Base-by-base conservation (phyloP, 1,284 basidiomycete species). In the Ustilago lituana region DNA sequence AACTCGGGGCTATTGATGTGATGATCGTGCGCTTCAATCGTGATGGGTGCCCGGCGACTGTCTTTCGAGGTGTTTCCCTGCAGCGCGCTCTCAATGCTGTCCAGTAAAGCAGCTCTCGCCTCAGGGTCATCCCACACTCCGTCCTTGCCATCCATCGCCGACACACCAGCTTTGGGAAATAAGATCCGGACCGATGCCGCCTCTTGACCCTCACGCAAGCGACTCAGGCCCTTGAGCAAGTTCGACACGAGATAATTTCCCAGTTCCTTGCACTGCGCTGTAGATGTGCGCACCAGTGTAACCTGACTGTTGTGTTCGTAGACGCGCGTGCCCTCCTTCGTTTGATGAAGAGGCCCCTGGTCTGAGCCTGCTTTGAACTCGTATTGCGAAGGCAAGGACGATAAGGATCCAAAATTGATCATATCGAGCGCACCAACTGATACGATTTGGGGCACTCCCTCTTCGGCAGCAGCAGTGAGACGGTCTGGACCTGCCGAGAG, bases 391-490 rank as follows among this genome's bases (percentile, higher is more conserved):
- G 67, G 61, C 9, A 70, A 35, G 12, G 48, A 57, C 3, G 33
- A n/a, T 10, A 61, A 12, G 6, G 53, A 46, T 17, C 67, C 67
- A 32, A 65, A 70, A n/a, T 70, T 70, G 57, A 70, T 65, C 62
- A 70, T 70, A 24, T 70, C 67, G 6, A 70, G 49, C 6, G 61
- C 67, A 5, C 67, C 67, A 10, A 65, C 53, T 6, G 61, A 65
- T 1, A 70, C 67, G 20, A 70, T 33, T 33, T 60, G 62, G 1
- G 67, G 61, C 0, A 70, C 37, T 6, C 31, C 53, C 11, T 22
- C 5, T 22, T 52, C 47, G 3, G 67, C 49, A 15, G 61, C 61
- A 9, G 67, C 62, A n/a, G 56, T 60, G 3, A 70, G 49, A 9
- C 67, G 56, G 5, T 65, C 57, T 2, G 56, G 37, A 9, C 67